Evolutionary conservation across 192 early-diverging fungal genomes (phyloP).

Genomic region (Dimargaris cristalligena): DNA sequence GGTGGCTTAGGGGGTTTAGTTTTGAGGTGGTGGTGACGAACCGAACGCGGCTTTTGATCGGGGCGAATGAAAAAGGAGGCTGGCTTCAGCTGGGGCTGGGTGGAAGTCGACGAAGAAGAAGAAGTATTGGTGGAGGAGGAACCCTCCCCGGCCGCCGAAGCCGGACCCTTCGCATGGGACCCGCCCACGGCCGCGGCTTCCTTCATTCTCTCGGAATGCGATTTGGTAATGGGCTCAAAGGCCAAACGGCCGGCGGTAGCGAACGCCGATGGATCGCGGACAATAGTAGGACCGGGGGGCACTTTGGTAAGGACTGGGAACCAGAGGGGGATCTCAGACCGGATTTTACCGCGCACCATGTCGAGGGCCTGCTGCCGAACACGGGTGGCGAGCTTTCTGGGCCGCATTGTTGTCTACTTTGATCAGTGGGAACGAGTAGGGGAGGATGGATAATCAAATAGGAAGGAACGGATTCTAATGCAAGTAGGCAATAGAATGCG

Average conservation of each 20-base stretch:
- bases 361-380: constrained; percentile 3
- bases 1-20: constrained; percentile 42
- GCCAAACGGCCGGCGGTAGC: constrained; percentile 17
- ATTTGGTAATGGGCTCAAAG: constrained; percentile 18
- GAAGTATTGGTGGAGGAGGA: not conserved
- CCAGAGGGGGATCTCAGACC: constrained; percentile 24
- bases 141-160: not conserved
- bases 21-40: constrained; percentile 31
- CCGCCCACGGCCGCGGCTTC: not conserved
- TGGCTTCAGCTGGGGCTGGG: constrained; percentile 16
- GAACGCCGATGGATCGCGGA: constrained; percentile 26
- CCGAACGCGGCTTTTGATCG: constrained; percentile 18
- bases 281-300: constrained; percentile 25
- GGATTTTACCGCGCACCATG: constrained; percentile 20
- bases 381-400: not conserved
- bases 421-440: too few relatives aligned
- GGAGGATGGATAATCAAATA: too few relatives aligned
- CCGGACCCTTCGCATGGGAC: not conserved
- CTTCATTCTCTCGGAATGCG: too few relatives aligned
- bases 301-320: constrained; percentile 22
- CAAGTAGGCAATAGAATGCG: too few relatives aligned
- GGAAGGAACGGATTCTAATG: too few relatives aligned
- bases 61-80: constrained; percentile 21
- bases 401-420: not conserved
- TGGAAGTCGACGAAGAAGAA: not conserved